Conservation (phyloP, 2,329 filamentous ascomycete genomes). For the Madurella mycetomatis region DNA sequence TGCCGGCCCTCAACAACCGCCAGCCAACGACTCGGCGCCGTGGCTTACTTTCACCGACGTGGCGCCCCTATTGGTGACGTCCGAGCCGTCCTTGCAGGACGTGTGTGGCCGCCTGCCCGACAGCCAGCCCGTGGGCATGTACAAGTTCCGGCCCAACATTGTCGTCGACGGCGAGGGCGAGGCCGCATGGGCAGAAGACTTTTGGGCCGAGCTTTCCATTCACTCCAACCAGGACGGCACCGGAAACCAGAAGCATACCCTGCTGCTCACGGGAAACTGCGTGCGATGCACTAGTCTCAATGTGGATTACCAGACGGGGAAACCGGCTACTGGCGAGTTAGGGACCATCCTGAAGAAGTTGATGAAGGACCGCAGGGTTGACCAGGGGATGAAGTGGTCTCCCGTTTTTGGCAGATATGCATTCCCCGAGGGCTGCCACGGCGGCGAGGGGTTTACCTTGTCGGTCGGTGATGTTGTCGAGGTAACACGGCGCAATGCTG, state of each 20-base stretch:
- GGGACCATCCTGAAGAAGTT: conserved; percentile 66
- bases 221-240: conserved; percentile 8
- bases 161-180: conserved; percentile 57
- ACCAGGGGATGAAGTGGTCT: conserved; percentile 61
- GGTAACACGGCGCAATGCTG: conserved; percentile 53
- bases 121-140: conserved; percentile 53
- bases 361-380: conserved; percentile 65
- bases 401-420: conserved; percentile 72
- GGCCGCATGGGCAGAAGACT: conserved; percentile 62
- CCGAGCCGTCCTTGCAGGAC: conserved; percentile 63
- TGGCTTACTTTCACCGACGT: conserved; percentile 69
- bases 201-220: conserved; percentile 60
- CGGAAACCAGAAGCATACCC: conserved; percentile 26
- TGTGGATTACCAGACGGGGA: conserved; percentile 65
- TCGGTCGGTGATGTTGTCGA: conserved; percentile 27
- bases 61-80: conserved; percentile 70
- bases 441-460: conserved; percentile 14
- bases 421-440: conserved; percentile 42
- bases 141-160: conserved; percentile 70
- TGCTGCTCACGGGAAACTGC: conserved; percentile 66
- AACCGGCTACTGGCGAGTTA: conserved; percentile 49
- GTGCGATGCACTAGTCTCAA: conserved; percentile 65
- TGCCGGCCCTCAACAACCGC: conserved; percentile 15
- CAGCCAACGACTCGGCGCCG: conserved; percentile 32
- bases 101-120: conserved; percentile 54